Base-by-base conservation (phyloP, 441 rosid genomes). In the Brassica balearica region DNA sequence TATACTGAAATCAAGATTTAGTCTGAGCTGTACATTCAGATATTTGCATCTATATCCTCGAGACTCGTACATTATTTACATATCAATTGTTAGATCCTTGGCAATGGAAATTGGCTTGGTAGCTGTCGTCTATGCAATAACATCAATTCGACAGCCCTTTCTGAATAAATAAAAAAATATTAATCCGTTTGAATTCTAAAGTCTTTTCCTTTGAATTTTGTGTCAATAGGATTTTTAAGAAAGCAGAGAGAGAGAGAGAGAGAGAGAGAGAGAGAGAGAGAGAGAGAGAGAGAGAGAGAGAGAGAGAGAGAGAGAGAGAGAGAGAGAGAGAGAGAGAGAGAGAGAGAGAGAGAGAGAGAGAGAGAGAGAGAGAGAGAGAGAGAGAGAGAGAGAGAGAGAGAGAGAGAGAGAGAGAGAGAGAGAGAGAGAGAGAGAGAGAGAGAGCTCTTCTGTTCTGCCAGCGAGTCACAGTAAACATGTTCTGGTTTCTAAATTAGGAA, bases 401-500 rank as follows among this genome's bases (percentile, higher is more conserved):
- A 25, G 27, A 25, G 19, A 19, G 19, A 19, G 19, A 19, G 19
- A 19, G 19, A 19, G 19, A 19, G 19, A 19, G 19, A 34, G 38
- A 34, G 8, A 34, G 38, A 6, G 8, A 34, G 38, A 27, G 38
- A 32, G 38, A 32, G 65, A 73, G 58, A 78, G 73, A 62, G 65
- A 68, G 71, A 68, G 3, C 59, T 23, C 61, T 8, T 68, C 53
- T 79, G 77, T 60, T 64, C 14, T 69, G 77, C 67, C 77, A 76
- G 77, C 36, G 62, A 69, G 36, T 32, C 38, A 7, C 46, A 80
- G 38, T 19, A 79, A 79, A 69, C 82, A 79, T 79, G 82, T 74
- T 79, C 43, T 74, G 62, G 43, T 79, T 74, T 74, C 82, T 61
- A 74, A 19, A 74, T n/a, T 29, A n/a, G 63, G 82, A 74, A 79